phyloP scores from a whole-genome alignment of 1,284 basidiomycete species.

The Jaminaea rosea region DNA sequence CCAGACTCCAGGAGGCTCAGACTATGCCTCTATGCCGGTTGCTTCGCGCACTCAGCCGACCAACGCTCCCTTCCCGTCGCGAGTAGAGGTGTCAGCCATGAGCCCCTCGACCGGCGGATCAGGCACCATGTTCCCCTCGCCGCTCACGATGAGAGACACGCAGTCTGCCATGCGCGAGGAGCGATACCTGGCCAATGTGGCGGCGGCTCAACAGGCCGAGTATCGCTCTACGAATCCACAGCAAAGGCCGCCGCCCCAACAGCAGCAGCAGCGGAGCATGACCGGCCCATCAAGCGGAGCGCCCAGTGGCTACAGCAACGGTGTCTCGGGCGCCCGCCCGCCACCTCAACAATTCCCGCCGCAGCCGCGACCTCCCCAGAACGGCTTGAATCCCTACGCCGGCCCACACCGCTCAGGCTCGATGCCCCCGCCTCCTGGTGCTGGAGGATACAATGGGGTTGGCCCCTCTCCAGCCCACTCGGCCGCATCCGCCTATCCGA shows the following conservation, averaged over 20 bases:
- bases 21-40: not conserved
- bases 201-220: constrained; percentile 23
- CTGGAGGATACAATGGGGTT: too few species aligned
- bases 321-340: not conserved
- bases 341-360: not conserved
- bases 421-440: not conserved
- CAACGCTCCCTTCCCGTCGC: constrained; percentile 39
- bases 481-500: too few species aligned
- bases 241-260: not conserved
- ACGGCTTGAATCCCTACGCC: too few species aligned
- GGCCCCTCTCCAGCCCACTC: too few species aligned
- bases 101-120: constrained; percentile 14
- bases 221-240: too few species aligned
- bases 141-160: constrained; percentile 38
- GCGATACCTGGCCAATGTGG: constrained; percentile 30
- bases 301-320: not conserved
- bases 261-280: not conserved
- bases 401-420: not conserved
- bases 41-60: constrained; percentile 21
- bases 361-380: not conserved
- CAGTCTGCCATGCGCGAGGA: constrained; percentile 36
- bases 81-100: constrained; percentile 21
- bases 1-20: not conserved
- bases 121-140: constrained; percentile 31
- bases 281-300: not conserved